phyloP scores from a whole-genome alignment of 2,329 filamentous ascomycete genomes.

The Penicillium janthinellum region DNA sequence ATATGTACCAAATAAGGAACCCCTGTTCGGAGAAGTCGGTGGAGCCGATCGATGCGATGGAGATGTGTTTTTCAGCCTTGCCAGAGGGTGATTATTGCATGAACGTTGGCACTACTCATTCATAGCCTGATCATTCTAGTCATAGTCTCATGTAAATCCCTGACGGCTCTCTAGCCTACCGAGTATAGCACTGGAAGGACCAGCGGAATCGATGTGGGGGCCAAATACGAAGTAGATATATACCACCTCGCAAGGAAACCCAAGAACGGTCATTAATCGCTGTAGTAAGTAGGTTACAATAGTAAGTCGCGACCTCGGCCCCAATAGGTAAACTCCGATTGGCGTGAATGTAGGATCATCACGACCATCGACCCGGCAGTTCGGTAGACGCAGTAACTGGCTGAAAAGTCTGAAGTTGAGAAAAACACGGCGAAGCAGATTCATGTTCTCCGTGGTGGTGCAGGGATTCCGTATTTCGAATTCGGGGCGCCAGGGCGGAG shows the following conservation, averaged over 20 bases:
- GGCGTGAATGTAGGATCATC: neutral
- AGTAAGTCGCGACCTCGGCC: neutral
- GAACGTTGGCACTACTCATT: too few relatives aligned
- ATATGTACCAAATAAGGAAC: slow-evolving; percentile 1
- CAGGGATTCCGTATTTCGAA: too few relatives aligned
- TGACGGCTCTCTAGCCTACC: neutral
- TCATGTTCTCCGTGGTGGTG: too few relatives aligned
- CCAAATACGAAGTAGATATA: neutral
- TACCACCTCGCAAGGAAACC: neutral
- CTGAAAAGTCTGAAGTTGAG: neutral
- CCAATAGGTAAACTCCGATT: neutral
- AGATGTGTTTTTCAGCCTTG: neutral
- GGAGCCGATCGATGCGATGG: neutral
- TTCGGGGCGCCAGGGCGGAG: slow-evolving; percentile 3
- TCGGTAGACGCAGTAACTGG: neutral
- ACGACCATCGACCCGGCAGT: neutral
- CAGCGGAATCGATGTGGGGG: neutral
- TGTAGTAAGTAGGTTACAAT: neutral
- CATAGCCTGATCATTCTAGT: neutral
- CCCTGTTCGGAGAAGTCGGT: slow-evolving; percentile 10
- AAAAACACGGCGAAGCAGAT: neutral
- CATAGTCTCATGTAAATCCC: neutral
- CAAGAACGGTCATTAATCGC: neutral
- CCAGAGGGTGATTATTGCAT: too few relatives aligned
- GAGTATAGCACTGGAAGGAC: neutral